Conservation (phyloP, 2,329 filamentous ascomycete species). For the Hypoxylon sp. region DNA sequence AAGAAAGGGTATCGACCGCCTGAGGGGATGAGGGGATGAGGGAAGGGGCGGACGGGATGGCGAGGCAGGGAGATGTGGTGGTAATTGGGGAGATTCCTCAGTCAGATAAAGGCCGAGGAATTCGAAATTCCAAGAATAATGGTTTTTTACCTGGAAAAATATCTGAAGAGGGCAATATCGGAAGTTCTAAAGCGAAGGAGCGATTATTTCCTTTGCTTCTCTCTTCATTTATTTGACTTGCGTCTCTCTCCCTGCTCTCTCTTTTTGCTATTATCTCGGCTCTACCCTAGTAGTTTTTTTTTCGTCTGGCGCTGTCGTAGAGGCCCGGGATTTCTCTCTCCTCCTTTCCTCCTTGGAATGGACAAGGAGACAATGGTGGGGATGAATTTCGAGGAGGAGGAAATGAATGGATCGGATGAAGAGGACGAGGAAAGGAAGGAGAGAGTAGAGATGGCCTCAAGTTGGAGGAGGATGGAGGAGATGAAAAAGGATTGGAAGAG, state of each 20-base stretch:
- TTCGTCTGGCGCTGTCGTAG: constrained; percentile 44
- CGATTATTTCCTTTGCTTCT: constrained; percentile 41
- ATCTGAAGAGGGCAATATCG: constrained; percentile 45
- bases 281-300: constrained; percentile 38
- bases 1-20: constrained; percentile 25
- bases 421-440: constrained; percentile 55
- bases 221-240: constrained; percentile 47
- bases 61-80: constrained; percentile 47
- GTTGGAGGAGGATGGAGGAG: constrained; percentile 67
- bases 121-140: constrained; percentile 51
- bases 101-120: constrained; percentile 50
- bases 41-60: constrained; percentile 40
- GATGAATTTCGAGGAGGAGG: constrained; percentile 56
- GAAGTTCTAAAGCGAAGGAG: constrained; percentile 46
- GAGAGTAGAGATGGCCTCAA: constrained; percentile 57
- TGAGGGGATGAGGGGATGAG: constrained; percentile 26
- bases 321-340: constrained; percentile 49
- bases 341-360: constrained; percentile 52
- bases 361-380: constrained; percentile 56
- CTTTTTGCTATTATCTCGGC: constrained; percentile 43
- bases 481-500: constrained; percentile 69
- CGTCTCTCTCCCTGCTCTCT: constrained; percentile 31
- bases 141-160: constrained; percentile 43
- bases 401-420: constrained; percentile 67
- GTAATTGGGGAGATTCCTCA: constrained; percentile 49